Percentiles rank a stretch among this genome's conserved stretches.
These are phyloP conservation scores for Durio zibethinus DNA, from an alignment of 345 rosid genomes.

Conservation along the genomic window DNA sequence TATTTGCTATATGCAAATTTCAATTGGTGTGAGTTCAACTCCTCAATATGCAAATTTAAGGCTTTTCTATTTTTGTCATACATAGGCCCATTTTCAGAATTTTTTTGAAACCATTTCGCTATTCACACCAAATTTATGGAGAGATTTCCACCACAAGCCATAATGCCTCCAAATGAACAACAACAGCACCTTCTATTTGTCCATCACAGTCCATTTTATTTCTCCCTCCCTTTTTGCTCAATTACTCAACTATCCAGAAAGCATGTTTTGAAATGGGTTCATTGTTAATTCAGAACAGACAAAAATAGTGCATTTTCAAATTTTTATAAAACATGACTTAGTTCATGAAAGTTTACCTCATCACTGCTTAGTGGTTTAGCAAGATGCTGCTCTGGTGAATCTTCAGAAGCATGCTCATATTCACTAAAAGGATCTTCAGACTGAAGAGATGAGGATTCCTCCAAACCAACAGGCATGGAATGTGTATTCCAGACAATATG, in stretches of 20 bases:
- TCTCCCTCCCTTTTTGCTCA: background rate
- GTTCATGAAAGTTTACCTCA: conserved; percentile 39
- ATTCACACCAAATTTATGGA: background rate
- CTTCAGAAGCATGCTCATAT: conserved; percentile 31
- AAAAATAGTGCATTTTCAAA: background rate
- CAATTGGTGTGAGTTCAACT: background rate
- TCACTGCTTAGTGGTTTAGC: conserved; percentile 50
- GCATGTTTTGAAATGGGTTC: background rate
- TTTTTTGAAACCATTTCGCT: background rate
- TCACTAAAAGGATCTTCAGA: conserved; percentile 28
- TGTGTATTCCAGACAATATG: conserved; percentile 37
- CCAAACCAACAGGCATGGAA: conserved; percentile 40
- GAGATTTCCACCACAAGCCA: background rate
- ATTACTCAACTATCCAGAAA: background rate
- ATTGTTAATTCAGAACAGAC: background rate
- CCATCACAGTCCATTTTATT: conserved; percentile 6
- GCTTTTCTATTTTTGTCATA: background rate
- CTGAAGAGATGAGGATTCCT: conserved; percentile 39
- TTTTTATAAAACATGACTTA: background rate
- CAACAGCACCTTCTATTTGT: background rate
- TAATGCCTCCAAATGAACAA: background rate
- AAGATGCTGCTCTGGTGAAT: conserved; percentile 37
- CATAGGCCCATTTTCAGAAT: background rate
- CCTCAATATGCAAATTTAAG: background rate
- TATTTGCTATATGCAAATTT: background rate